These are phyloP conservation scores for Corylus heterophylla DNA, from an alignment of 306 rosid species.

Conservation along the genomic window DNA sequence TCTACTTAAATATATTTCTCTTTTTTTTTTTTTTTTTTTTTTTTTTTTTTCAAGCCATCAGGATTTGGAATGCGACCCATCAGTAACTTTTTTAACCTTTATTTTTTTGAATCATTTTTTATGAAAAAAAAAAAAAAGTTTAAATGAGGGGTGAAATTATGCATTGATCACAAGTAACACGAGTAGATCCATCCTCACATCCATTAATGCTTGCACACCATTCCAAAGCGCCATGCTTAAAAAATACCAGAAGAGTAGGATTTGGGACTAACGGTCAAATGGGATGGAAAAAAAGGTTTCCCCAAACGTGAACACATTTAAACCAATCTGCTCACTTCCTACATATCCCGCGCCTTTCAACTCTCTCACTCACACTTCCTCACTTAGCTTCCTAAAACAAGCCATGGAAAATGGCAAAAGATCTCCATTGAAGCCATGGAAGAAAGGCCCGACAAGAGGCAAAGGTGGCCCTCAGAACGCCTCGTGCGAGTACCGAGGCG, in stretches of 20 bases:
- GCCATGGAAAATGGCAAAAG: slow-evolving; percentile 69
- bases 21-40: too few relatives aligned
- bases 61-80: not conserved
- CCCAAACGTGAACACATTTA: slow-evolving; percentile 88
- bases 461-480: slow-evolving; percentile 98
- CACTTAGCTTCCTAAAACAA: slow-evolving; percentile 17
- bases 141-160: not conserved
- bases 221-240: not conserved
- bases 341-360: slow-evolving; percentile 75
- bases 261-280: slow-evolving; percentile 72
- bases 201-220: not conserved
- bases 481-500: slow-evolving; percentile 84
- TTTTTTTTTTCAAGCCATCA: not conserved
- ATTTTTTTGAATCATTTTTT: not conserved
- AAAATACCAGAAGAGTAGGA: not conserved
- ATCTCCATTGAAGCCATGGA: slow-evolving; percentile 90
- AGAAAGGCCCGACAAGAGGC: slow-evolving; percentile 93
- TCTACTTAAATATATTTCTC: not conserved
- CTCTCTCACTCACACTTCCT: slow-evolving; percentile 33
- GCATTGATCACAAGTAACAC: not conserved
- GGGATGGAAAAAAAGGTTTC: slow-evolving; percentile 29
- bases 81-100: not conserved
- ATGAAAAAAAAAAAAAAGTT: not conserved
- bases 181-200: not conserved
- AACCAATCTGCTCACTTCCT: slow-evolving; percentile 55